Percentiles rank a stretch among this genome's conserved stretches.
Conservation (phyloP, 805 yeast genomes). For the Suhomyces canberraensis region DNA sequence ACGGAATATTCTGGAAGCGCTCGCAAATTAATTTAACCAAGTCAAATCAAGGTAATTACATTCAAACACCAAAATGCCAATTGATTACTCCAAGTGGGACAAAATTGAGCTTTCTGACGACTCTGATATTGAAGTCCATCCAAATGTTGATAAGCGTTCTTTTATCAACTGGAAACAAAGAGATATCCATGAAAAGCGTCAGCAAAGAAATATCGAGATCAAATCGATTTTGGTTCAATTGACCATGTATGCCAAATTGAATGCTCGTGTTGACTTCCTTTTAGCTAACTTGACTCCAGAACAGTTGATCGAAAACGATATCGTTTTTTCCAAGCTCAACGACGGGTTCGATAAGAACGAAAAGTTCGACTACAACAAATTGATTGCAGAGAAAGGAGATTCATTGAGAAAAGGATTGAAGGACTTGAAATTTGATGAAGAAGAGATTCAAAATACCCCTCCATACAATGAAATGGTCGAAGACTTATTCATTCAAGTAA, state of each 20-base stretch:
- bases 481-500: slow-evolving; percentile 77
- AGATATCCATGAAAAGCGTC: slow-evolving; percentile 91
- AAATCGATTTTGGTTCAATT: slow-evolving; percentile 70
- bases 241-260: slow-evolving; percentile 75
- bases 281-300: slow-evolving; percentile 40
- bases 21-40: not conserved
- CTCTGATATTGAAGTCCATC: slow-evolving; percentile 96
- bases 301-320: slow-evolving; percentile 30
- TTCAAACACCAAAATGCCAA: slow-evolving; percentile 56
- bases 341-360: slow-evolving; percentile 56
- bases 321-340: slow-evolving; percentile 41
- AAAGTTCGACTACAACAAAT: slow-evolving; percentile 46
- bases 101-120: slow-evolving; percentile 94
- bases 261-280: slow-evolving; percentile 67
- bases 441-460: slow-evolving; percentile 45
- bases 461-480: slow-evolving; percentile 91
- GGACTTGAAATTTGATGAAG: slow-evolving; percentile 34
- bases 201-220: slow-evolving; percentile 74
- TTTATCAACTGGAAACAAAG: slow-evolving; percentile 96
- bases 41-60: too few species aligned
- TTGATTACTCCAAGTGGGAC: slow-evolving; percentile 98
- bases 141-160: slow-evolving; percentile 91
- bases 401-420: slow-evolving; percentile 43
- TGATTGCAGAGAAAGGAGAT: slow-evolving; percentile 37
- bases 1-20: slow-evolving; percentile 3